Conservation (phyloP, 2,329 filamentous ascomycete genomes). For the Neocucurbitaria cava region DNA sequence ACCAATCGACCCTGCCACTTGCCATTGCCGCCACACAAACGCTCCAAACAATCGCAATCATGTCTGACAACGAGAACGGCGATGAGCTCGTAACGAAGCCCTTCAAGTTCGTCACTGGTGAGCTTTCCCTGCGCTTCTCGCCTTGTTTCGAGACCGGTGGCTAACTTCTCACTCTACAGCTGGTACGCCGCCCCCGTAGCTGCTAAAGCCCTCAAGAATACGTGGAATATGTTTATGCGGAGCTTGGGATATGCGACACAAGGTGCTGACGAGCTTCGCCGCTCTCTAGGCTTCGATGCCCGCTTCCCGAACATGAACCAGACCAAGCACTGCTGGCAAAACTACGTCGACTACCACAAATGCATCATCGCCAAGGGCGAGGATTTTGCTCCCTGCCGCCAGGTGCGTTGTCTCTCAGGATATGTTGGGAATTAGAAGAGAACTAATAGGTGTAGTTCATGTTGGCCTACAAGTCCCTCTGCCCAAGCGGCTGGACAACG, state of each 20-base stretch:
- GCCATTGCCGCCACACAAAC: conserved; percentile 39
- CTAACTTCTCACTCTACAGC: conserved; percentile 46
- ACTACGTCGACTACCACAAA: conserved; percentile 99
- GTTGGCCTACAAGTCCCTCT: conserved; percentile 95
- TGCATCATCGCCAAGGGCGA: conserved; percentile 98
- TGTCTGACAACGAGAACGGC: conserved; percentile 71
- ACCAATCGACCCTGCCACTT: conserved; percentile 32
- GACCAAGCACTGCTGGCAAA: conserved; percentile 99
- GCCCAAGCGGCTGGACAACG: conserved; percentile 91
- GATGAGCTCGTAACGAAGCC: conserved; percentile 94
- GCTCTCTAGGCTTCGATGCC: conserved; percentile 85
- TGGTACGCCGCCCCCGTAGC: conserved; percentile 44
- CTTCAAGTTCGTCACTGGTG: conserved; percentile 99
- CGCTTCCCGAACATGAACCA: conserved; percentile 99
- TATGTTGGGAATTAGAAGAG: neutral
- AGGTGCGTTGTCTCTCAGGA: conserved; percentile 65
- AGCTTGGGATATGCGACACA: conserved; percentile 4
- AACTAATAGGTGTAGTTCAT: conserved; percentile 72
- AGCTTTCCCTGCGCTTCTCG: conserved; percentile 49
- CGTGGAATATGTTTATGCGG: conserved; percentile 1
- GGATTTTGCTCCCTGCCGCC: conserved; percentile 95
- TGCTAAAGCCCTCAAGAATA: conserved; percentile 9
- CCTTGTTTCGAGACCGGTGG: conserved; percentile 20
- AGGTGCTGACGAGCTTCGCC: conserved; percentile 30
- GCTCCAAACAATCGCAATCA: conserved; percentile 63